These are phyloP conservation scores for Saussurea involucrata DNA, from an alignment of 129 eudicot species.

Conservation along the genomic window DNA sequence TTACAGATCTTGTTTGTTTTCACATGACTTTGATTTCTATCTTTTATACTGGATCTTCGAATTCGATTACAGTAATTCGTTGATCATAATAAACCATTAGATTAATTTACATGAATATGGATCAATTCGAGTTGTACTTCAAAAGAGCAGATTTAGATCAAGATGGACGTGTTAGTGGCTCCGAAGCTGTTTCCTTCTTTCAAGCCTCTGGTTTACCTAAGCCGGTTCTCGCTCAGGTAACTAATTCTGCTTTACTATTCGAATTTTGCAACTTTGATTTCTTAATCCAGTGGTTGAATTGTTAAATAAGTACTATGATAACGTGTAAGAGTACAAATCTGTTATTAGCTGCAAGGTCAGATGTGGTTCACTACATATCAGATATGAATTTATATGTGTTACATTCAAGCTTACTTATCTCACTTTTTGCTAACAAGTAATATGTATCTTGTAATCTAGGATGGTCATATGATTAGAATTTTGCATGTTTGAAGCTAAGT, in stretches of 20 bases:
- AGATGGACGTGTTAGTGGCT: slow-evolving; percentile 88
- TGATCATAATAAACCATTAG: slow-evolving; percentile 8
- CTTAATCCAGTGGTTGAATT: slow-evolving; percentile 2
- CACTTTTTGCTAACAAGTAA: not conserved
- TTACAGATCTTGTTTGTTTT: slow-evolving; percentile 10
- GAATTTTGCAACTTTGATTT: slow-evolving; percentile 6
- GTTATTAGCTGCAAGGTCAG: not conserved
- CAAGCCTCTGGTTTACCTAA: slow-evolving; percentile 69
- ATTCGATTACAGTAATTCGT: slow-evolving; percentile 13
- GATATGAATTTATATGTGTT: not conserved
- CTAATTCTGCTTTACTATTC: slow-evolving; percentile 7
- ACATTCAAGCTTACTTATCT: not conserved
- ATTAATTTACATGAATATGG: slow-evolving; percentile 46
- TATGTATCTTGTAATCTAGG: not conserved
- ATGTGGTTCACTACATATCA: slow-evolving; percentile 11
- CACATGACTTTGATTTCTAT: not conserved
- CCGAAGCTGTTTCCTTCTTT: slow-evolving; percentile 82
- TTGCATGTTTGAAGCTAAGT: not conserved
- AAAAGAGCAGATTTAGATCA: slow-evolving; percentile 88
- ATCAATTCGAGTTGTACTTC: slow-evolving; percentile 79
- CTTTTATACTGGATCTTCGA: slow-evolving; percentile 1
- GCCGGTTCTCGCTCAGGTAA: slow-evolving; percentile 95
- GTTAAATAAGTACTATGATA: not conserved
- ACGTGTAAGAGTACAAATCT: not conserved
- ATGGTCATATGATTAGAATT: not conserved